Base-by-base conservation (phyloP, 495 filamentous ascomycete species). In the Penicillium roqueforti region DNA sequence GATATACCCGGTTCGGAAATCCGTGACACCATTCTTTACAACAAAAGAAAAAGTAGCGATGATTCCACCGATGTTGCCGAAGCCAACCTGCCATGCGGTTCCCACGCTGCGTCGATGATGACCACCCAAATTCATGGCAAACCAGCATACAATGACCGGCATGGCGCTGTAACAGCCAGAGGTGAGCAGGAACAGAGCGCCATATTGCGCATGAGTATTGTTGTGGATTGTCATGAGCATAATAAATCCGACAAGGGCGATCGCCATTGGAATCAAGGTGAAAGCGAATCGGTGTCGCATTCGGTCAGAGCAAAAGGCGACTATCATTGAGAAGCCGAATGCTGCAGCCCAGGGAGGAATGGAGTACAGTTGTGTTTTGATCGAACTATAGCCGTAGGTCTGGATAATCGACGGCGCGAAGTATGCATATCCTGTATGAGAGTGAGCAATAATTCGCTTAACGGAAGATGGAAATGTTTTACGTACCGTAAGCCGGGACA, bases 21-120 rank as follows among this genome's bases (percentile, higher is more conserved):
- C 61, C 2, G 73, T 61, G 6, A 87, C 87, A 2, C 81, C 83
- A 65, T 97, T 89, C 42, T 78, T 83, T 6, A 66, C 59, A 22
- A 93, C 58, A 69, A 97, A 98, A 0, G 84, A 76, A 70, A 87
- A 97, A 0, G 90, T 92, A 0, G 92, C 80, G 51, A 97, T 91
- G 58, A 98, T 95, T 13, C 92, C 93, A 34, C 91, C 92, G 29
- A 74, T 87, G 59, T 97, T 96, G n/a, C 92, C 92, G 58, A 95
- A 95, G 0, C 87, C 91, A 39, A 97, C 75, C 66, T 96, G 91
- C 87, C 87, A 96, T 6, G 88, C 93, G 4, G 84, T 83, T 7
- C 91, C 93, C 3, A 98, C 84, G 37, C 86, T 77, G 14, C 91
- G 80, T 1, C 91, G 80, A 51, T 91, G 88, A 66, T 98, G 92